Conservation (phyloP, 2,329 filamentous ascomycete genomes). For the Aspergillus sp. region DNA sequence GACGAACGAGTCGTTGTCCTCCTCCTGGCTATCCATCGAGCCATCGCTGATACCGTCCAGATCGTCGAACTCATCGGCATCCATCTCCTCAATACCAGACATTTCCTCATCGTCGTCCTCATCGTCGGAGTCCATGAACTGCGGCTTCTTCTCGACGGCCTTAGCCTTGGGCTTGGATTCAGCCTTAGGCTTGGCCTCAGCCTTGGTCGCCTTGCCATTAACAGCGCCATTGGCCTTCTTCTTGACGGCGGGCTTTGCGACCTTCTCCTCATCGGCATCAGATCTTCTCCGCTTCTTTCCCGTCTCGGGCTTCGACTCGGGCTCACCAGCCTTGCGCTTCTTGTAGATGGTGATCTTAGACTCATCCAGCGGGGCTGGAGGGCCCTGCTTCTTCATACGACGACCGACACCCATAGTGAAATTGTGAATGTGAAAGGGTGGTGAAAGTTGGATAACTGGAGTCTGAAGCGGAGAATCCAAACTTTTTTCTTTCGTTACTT, state of each 20-base stretch:
- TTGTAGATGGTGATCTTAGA: conserved; percentile 59
- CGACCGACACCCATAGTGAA: conserved; percentile 80
- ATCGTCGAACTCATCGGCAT: conserved; percentile 52
- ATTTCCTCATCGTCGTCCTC: conserved; percentile 43
- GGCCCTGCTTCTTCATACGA: conserved; percentile 94
- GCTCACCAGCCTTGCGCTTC: conserved; percentile 81
- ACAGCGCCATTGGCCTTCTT: conserved; percentile 33
- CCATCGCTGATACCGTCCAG: conserved; percentile 43
- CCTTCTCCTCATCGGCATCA: conserved; percentile 46
- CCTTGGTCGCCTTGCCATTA: conserved; percentile 21
- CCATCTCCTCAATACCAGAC: conserved; percentile 27
- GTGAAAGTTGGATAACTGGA: conserved; percentile 14
- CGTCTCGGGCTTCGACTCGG: conserved; percentile 55
- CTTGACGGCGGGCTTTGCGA: conserved; percentile 40
- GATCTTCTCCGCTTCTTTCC: conserved; percentile 67
- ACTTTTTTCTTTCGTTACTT: conserved; percentile 34
- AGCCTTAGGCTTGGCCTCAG: conserved; percentile 30
- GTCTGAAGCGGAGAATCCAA: conserved; percentile 19
- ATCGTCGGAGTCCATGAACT: conserved; percentile 35
- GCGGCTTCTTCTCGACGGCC: conserved; percentile 26
- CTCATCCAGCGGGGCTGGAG: conserved; percentile 79
- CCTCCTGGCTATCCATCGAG: conserved; percentile 53
- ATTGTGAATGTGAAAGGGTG: conserved; percentile 11
- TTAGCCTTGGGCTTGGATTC: conserved; percentile 27
- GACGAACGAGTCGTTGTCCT: conserved; percentile 62